Base-by-base conservation (phyloP, 73 alveolate species). In the Blepharisma japonicum region DNA sequence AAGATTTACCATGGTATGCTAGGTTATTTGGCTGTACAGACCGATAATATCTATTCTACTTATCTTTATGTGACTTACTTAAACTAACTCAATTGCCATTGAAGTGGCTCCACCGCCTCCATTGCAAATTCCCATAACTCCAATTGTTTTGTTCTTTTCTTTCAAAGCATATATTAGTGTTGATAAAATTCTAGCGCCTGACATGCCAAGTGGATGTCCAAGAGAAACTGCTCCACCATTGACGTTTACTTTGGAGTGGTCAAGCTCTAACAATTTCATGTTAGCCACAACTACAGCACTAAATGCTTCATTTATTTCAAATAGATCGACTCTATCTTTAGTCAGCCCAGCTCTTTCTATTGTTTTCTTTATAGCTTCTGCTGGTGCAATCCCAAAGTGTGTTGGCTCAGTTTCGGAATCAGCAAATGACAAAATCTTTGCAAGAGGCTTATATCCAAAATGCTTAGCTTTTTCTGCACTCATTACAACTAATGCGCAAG, bases 161-260 rank as follows among this genome's bases (percentile, higher is more conserved):
- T 80, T 82, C 38, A 94, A 94, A 6, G 84, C 95, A 20, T 81
- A 82, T 56, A 91, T 77, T 56, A 94, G 85, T 2, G 89, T 78
- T 55, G 77, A 39, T 53, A 94, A 79, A 53, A 94, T 89, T 77
- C 97, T 83, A 61, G 93, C 91, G 3, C 98, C 98, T 48, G 94
- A 81, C 85, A 87, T 87, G 18, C 98, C 98, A 38, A 94, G 20
- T 9, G 98, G 98, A 71, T 94, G 96, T 20, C 98, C 98, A 45
- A 94, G 84, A n/a, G 98, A 92, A n/a, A 91, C 97, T 1, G 96
- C 98, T 51, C 98, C 98, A 11, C 98, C 98, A 77, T 90, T 79
- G 50, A 88, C 90, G 79, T 92, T 92, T 50, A 92, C 94, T 6
- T 83, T 85, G 11, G 56, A 80, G 7, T 70, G 88, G 77, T 87